Evolutionary conservation across 257 asterid genomes (phyloP).

Genomic region (Rehmannia glutinosa): DNA sequence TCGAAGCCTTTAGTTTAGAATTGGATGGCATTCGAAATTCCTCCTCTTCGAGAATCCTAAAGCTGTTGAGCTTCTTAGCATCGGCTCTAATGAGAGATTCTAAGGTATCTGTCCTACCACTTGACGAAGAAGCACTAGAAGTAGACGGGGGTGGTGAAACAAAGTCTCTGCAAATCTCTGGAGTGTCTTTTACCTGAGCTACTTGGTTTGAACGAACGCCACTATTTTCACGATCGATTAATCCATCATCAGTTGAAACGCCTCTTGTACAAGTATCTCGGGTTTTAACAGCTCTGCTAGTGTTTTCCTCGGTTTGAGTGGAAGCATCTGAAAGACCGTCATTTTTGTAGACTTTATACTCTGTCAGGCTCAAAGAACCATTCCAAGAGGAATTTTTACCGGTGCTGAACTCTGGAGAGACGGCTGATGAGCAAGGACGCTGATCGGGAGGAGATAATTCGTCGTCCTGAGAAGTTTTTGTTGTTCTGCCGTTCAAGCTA

Average conservation of each 20-base stretch:
- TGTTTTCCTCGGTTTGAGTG: conserved; percentile 84
- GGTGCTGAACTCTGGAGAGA: conserved; percentile 59
- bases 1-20: conserved; percentile 75
- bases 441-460: conserved; percentile 63
- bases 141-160: conserved; percentile 74
- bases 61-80: conserved; percentile 70
- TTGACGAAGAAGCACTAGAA: conserved; percentile 69
- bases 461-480: conserved; percentile 71
- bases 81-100: conserved; percentile 90
- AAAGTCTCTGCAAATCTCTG: conserved; percentile 46
- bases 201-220: conserved; percentile 23
- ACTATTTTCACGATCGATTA: conserved; percentile 32
- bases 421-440: conserved; percentile 48
- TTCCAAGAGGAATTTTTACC: conserved; percentile 69
- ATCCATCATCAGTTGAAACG: conserved; percentile 69
- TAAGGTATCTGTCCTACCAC: conserved; percentile 76
- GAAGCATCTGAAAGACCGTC: conserved; percentile 86
- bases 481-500: conserved; percentile 60
- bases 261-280: conserved; percentile 62
- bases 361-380: conserved; percentile 67
- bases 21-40: conserved; percentile 46
- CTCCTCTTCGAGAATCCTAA: conserved; percentile 71
- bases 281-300: conserved; percentile 26
- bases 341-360: conserved; percentile 71
- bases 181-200: conserved; percentile 37